phyloP scores from a whole-genome alignment of 1,284 basidiomycete genomes.

The Pseudozyma thailandica region DNA sequence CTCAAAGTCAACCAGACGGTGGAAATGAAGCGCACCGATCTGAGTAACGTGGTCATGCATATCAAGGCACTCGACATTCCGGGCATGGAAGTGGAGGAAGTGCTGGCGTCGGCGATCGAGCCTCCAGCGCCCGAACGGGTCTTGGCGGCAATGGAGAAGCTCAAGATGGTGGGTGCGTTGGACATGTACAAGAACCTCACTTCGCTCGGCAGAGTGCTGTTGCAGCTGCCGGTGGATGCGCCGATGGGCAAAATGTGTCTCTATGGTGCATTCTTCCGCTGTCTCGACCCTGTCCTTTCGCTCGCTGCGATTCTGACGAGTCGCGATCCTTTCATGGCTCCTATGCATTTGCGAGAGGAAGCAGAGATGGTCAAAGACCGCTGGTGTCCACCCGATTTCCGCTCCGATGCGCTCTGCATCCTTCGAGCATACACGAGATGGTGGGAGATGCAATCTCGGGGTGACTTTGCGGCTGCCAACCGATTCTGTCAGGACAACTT shows the following conservation, averaged over 20 bases:
- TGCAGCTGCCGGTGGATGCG: conserved; percentile 89
- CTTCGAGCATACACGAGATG: conserved; percentile 85
- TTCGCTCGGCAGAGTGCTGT: conserved; percentile 84
- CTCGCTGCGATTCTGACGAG: conserved; percentile 89
- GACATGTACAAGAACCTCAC: conserved; percentile 83
- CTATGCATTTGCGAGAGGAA: conserved; percentile 71
- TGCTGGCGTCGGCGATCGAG: conserved; percentile 86
- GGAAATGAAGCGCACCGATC: conserved; percentile 84
- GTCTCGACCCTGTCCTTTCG: conserved; percentile 87
- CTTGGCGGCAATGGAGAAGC: conserved; percentile 80
- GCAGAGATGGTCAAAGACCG: conserved; percentile 79
- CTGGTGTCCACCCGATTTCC: conserved; percentile 83
- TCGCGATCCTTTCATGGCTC: conserved; percentile 89
- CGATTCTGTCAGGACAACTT: conserved; percentile 88
- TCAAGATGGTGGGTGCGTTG: conserved; percentile 88
- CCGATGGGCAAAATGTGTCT: conserved; percentile 89
- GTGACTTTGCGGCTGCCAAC: conserved; percentile 72
- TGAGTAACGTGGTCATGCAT: conserved; percentile 75
- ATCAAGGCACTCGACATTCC: conserved; percentile 96
- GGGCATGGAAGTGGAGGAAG: conserved; percentile 85
- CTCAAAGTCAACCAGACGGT: conserved; percentile 87
- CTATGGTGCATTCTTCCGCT: conserved; percentile 92
- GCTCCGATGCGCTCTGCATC: conserved; percentile 85
- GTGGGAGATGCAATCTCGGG: conserved; percentile 68
- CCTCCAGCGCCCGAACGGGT: conserved; percentile 85